Evolutionary conservation across 768 basidiomycete genomes (phyloP).

Genomic region (Kwoniella europaea): DNA sequence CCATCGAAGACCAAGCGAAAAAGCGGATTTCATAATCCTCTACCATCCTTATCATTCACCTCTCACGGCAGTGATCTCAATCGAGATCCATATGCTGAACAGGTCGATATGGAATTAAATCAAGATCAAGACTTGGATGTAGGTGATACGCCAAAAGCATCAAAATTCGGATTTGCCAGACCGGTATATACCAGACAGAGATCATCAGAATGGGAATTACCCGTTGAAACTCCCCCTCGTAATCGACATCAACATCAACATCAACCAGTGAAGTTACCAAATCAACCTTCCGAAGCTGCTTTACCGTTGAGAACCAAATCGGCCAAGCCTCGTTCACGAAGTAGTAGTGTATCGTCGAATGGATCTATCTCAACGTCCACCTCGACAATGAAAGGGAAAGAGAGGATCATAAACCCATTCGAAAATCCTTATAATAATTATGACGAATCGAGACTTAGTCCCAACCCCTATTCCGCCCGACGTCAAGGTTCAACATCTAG

Average conservation of each 20-base stretch:
- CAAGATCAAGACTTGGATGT: no score
- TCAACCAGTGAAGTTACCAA: conserved; percentile 4
- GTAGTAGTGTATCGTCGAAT: neutral
- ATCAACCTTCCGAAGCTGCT: conserved; percentile 22
- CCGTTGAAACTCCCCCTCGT: neutral
- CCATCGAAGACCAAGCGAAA: neutral
- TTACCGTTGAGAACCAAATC: conserved; percentile 16
- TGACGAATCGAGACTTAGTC: conserved; percentile 17
- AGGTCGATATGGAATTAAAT: conserved; percentile 2
- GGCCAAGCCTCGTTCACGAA: neutral
- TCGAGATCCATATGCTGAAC: conserved; percentile 25
- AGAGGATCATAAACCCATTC: conserved; percentile 9
- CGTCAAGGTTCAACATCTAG: neutral
- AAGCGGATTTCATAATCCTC: conserved; percentile 7
- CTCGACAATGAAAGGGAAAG: neutral
- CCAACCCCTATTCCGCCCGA: neutral
- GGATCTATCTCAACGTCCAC: neutral
- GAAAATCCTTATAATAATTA: conserved; percentile 21
- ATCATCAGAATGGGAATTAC: conserved; percentile 29
- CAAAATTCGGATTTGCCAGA: conserved; percentile 22
- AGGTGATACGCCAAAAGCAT: conserved; percentile 17
- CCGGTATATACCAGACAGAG: conserved; percentile 26
- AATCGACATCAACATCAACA: neutral
- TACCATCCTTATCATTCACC: conserved; percentile 28
- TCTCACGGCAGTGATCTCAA: conserved; percentile 7